Base-by-base conservation (phyloP, 2,329 filamentous ascomycete species). In the Ophiocordyceps polyrhachis-furcata region DNA sequence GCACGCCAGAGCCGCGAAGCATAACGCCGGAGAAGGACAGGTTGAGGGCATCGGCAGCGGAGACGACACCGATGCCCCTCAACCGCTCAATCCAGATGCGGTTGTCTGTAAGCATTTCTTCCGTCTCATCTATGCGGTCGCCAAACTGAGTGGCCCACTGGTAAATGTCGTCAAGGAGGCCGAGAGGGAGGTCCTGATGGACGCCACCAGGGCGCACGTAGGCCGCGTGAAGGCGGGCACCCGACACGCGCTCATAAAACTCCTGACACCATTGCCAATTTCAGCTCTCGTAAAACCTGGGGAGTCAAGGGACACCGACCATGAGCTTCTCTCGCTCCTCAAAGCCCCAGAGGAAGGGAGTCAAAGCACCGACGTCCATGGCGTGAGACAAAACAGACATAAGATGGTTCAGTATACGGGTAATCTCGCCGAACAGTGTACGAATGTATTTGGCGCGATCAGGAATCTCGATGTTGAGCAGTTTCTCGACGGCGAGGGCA, bases 281-380 rank as follows among this genome's bases (percentile, higher is more conserved):
- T 47, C 20, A 35, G 45, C 41, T 12, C 5, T 25, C 38, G 25
- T 8, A 15, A 2, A 11, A 41, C 13, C 6, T 23, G 17, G 11
- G 1, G 20, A 12, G 11, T 4, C 28, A n/a, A 12, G 15, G 2
- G 41, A 29, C 15, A 59, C 76, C 61, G 72, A 95, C 89, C 93
- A 98, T 98, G 48, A 98, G 74, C 75, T 98, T 98, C 71, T 98
- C 91, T 74, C 91, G 84, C 71, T 98, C 91, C 68, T 98, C 91
- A 63, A 98, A 98, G 49, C 91, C 91, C 91, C 91, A 98, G 69
- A 98, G 65, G 76, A 98, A 98, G 54, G 91, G 91, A 47, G 91
- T 98, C 62, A 98, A 67, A 53, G 91, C 91, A 68, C 91, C 91
- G 61, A 98, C 91, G 64, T 98, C 91, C 91, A 95, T 95, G 61